phyloP scores from a whole-genome alignment of 2,329 filamentous ascomycete genomes.

The Apiospora arundinis region DNA sequence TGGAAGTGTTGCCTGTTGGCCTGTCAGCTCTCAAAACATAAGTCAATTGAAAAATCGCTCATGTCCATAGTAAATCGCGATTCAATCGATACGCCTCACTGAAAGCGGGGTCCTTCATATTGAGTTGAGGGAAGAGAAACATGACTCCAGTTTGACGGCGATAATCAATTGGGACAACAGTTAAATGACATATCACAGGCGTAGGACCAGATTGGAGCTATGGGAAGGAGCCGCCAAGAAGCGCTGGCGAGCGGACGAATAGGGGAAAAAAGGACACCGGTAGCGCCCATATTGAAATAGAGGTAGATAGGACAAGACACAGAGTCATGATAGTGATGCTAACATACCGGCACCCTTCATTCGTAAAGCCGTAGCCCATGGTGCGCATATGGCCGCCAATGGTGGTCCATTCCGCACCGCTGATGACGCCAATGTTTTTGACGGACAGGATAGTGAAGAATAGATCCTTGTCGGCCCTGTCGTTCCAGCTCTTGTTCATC shows the following conservation, averaged over 20 bases:
- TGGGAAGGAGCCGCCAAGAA: background rate
- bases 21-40: constrained; percentile 19
- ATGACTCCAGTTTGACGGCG: background rate
- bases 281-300: constrained; percentile 17
- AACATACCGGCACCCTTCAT: constrained; percentile 68
- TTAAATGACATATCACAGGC: background rate
- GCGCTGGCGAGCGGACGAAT: background rate
- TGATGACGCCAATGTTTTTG: constrained; percentile 69
- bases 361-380: constrained; percentile 67
- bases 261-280: background rate
- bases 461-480: constrained; percentile 66
- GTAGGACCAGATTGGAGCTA: background rate
- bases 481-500: constrained; percentile 67
- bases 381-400: constrained; percentile 67
- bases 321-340: constrained; percentile 17
- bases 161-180: background rate
- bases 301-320: constrained; percentile 21
- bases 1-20: constrained; percentile 64
- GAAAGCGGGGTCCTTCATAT: background rate
- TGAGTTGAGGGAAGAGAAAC: background rate
- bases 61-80: background rate
- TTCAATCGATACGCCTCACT: background rate
- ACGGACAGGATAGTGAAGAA: constrained; percentile 68
- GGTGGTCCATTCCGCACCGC: constrained; percentile 65
- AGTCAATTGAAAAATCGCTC: background rate